phyloP scores from a whole-genome alignment of 2,329 filamentous ascomycete species.

The Berkeleyomyces rouxiae region DNA sequence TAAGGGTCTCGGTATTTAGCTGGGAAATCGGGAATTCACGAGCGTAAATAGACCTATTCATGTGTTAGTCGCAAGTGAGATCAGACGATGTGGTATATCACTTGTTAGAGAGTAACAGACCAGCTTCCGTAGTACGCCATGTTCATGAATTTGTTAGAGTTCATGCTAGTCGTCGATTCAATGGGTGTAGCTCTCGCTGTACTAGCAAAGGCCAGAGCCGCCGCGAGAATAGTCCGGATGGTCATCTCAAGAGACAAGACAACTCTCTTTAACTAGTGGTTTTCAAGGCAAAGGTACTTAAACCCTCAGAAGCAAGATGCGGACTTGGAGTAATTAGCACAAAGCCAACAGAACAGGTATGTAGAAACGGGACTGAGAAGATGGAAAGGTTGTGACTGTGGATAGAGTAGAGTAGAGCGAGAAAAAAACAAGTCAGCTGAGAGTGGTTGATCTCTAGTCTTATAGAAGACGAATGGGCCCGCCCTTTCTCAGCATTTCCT shows the following conservation, averaged over 20 bases:
- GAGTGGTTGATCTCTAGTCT: no score
- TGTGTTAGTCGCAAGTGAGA: background rate
- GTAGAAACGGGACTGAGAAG: background rate
- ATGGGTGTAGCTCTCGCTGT: background rate
- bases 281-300: background rate
- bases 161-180: background rate
- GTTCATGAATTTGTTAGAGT: slow-evolving; percentile 3
- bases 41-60: slow-evolving; percentile 51
- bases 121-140: slow-evolving; percentile 13
- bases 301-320: background rate
- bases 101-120: slow-evolving; percentile 11
- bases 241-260: background rate
- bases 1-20: slow-evolving; percentile 52
- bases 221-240: background rate
- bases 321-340: background rate
- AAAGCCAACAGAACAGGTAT: background rate
- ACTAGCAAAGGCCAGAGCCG: slow-evolving; percentile 2
- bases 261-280: no score
- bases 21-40: slow-evolving; percentile 57
- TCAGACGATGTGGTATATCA: background rate
- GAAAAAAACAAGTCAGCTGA: no score
- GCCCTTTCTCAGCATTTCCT: no score
- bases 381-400: background rate
- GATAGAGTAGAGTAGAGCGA: background rate
- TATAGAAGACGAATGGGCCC: no score